These are phyloP conservation scores for Chytriomyces sp. DNA, from an alignment of 192 early-diverging fungal genomes.

Conservation along the genomic window DNA sequence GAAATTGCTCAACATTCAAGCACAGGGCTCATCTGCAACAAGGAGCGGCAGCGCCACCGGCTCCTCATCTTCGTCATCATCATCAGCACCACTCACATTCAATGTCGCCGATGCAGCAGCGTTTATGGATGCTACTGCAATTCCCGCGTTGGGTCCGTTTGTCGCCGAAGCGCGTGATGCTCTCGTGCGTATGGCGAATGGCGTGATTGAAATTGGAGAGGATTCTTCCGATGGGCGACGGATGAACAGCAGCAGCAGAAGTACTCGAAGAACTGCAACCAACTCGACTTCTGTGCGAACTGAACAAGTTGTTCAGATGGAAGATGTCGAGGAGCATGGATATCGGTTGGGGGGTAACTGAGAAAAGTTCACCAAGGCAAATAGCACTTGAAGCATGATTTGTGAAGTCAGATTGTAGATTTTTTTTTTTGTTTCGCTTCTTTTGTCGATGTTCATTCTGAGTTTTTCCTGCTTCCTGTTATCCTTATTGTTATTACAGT, in stretches of 20 bases:
- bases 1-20: constrained; percentile 22
- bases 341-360: neutral
- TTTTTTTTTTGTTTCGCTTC: constrained; percentile 2
- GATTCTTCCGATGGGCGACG: neutral
- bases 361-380: neutral
- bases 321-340: constrained; percentile 2
- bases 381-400: neutral
- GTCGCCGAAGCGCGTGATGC: constrained; percentile 26
- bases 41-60: neutral
- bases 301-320: constrained; percentile 7
- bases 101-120: constrained; percentile 17
- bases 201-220: constrained; percentile 1
- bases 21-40: neutral
- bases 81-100: neutral
- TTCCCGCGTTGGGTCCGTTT: constrained; percentile 27
- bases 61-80: neutral
- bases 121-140: constrained; percentile 19
- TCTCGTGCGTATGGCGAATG: constrained; percentile 18
- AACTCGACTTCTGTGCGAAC: neutral
- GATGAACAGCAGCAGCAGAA: neutral
- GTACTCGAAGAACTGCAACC: neutral
- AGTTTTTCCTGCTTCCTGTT: neutral
- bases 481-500: too few species aligned
- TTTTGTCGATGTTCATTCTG: neutral
- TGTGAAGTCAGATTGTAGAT: neutral